phyloP scores from a whole-genome alignment of 2,329 filamentous ascomycete genomes.

The Cyclaneusma minus region DNA sequence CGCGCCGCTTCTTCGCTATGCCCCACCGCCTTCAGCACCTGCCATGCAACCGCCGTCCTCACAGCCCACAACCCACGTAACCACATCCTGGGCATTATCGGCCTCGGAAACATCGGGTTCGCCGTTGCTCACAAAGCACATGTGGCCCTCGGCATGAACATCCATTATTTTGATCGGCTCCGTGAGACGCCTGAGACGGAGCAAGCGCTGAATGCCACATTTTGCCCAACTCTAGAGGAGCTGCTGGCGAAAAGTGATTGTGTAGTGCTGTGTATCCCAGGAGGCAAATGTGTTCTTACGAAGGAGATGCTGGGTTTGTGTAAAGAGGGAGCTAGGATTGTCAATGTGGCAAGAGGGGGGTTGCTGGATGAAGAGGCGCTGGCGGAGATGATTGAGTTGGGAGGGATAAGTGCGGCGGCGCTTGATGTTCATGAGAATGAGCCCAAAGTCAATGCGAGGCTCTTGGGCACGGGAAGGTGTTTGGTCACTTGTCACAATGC shows the following conservation, averaged over 20 bases:
- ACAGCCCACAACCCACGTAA: slow-evolving; percentile 47
- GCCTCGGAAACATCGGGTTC: slow-evolving; percentile 51
- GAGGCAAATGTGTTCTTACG: slow-evolving; percentile 32
- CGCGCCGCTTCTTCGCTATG: slow-evolving; percentile 23
- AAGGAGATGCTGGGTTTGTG: slow-evolving; percentile 30
- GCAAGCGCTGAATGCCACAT: slow-evolving; percentile 32
- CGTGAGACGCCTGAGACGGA: slow-evolving; percentile 20
- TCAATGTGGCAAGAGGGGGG: slow-evolving; percentile 50
- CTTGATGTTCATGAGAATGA: slow-evolving; percentile 51
- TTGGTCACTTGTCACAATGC: slow-evolving; percentile 54
- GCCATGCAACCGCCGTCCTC: slow-evolving; percentile 42
- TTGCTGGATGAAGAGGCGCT: slow-evolving; percentile 52
- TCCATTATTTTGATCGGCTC: slow-evolving; percentile 46
- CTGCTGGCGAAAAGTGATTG: slow-evolving; percentile 40
- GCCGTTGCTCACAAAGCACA: slow-evolving; percentile 42
- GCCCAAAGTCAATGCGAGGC: slow-evolving; percentile 22
- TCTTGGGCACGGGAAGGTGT: slow-evolving; percentile 17
- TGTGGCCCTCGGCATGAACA: slow-evolving; percentile 48
- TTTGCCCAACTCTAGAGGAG: slow-evolving; percentile 32
- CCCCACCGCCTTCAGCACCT: slow-evolving; percentile 30
- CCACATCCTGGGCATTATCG: slow-evolving; percentile 48
- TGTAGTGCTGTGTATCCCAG: slow-evolving; percentile 44
- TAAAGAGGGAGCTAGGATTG: slow-evolving; percentile 38
- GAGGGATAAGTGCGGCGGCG: slow-evolving; percentile 33
- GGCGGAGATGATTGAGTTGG: slow-evolving; percentile 37